phyloP scores from a whole-genome alignment of 73 alveolate genomes.

The Paramecium tetraurelia region DNA sequence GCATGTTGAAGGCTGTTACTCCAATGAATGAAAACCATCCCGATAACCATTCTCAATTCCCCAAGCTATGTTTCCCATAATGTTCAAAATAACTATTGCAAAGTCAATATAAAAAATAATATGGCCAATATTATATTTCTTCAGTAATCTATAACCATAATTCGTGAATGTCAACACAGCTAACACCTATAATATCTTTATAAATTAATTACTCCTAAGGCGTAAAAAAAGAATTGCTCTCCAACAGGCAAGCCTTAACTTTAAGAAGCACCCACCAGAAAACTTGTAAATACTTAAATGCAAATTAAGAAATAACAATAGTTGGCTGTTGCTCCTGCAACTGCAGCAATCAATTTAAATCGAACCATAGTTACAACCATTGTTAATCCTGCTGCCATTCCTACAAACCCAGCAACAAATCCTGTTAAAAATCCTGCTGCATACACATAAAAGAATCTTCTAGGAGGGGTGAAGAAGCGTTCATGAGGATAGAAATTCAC shows the following conservation, averaged over 20 bases:
- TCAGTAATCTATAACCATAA: not conserved
- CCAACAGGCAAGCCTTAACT: not conserved
- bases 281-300: not conserved
- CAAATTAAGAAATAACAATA: conserved; percentile 13
- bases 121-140: conserved; percentile 5
- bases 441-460: not conserved
- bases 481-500: not conserved
- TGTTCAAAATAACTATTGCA: not conserved
- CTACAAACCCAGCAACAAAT: conserved; percentile 31
- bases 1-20: not conserved
- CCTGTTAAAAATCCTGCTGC: conserved; percentile 23
- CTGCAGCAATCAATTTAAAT: conserved; percentile 27
- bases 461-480: conserved; percentile 4
- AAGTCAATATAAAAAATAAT: not conserved
- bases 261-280: not conserved
- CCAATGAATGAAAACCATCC: not conserved
- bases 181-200: not conserved
- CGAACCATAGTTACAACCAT: conserved; percentile 23
- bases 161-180: not conserved
- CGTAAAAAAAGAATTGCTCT: not conserved
- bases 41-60: conserved; percentile 13
- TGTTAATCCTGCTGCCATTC: conserved; percentile 38
- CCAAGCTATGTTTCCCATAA: not conserved
- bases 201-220: not conserved
- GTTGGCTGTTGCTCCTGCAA: conserved; percentile 41